Base-by-base conservation (phyloP, 441 rosid species). In the Flueggea neowawraea region DNA sequence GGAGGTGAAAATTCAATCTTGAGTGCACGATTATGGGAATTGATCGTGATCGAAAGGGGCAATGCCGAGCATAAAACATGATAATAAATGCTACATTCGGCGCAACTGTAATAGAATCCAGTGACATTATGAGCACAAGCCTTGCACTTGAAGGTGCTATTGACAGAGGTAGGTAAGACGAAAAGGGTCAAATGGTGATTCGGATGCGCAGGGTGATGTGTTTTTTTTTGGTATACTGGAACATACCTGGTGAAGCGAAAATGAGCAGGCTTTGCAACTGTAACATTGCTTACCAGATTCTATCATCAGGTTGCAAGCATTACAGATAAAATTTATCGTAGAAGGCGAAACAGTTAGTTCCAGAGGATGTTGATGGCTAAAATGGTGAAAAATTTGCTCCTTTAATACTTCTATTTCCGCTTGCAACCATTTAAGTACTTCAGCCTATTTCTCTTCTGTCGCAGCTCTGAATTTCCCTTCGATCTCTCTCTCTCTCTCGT, bases 351-450 rank as follows among this genome's bases (percentile, higher is more conserved):
- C 6, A 16, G 62, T 22, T 2, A 9, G 67, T 14, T 54, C 61
- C 53, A 85, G 12, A 2, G 81, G 74, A 71, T 85, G 91, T 12
- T 67, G 75, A 60, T 83, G 91, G 66, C 81, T 85, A 16, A 80
- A 74, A 80, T 85, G 91, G 49, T 49, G 63, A 16, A 67, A 47
- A 1, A 16, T 16, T 5, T 11, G 54, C 33, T 65, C 75, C 52
- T 63, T 57, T 22, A 41, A 9, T 48, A 10, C 17, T 31, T 55
- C 55, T 67, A 64, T 75, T 57, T 48, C 11, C 16, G 16, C 45
- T 17, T 33, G 32, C 10, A 7, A 12, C 9, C 16, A 6, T 2
- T 7, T 28, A n/a, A n/a, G 12, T 4, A 31, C 17, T 4, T 22
- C 28, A 22, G 28, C 28, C 28, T 22, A 22, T 22, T 22, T 22